phyloP scores from a whole-genome alignment of 768 basidiomycete genomes.

The Mycena olivaceomarginata region DNA sequence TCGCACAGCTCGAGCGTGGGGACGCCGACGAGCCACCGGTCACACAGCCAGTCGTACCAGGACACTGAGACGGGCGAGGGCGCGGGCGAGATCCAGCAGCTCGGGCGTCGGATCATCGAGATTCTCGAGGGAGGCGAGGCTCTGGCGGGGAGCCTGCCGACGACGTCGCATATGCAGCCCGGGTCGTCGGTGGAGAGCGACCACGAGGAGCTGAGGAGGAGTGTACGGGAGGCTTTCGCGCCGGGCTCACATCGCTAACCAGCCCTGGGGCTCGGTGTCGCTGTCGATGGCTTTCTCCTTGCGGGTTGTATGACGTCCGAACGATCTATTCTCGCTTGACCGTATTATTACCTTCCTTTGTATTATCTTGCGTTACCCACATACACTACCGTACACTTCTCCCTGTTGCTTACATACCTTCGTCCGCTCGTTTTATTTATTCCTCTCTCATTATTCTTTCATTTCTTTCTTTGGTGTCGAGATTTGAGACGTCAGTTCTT shows the following conservation, averaged over 20 bases:
- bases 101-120: constrained; percentile 91
- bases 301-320: constrained; percentile 32
- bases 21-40: constrained; percentile 83
- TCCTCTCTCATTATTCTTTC: constrained; percentile 20
- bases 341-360: constrained; percentile 41
- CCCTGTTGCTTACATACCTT: neutral
- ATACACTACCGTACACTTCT: constrained; percentile 13
- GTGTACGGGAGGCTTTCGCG: constrained; percentile 89
- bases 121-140: constrained; percentile 85
- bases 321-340: constrained; percentile 39
- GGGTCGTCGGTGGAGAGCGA: constrained; percentile 83
- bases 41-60: constrained; percentile 82
- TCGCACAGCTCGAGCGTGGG: constrained; percentile 85
- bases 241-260: constrained; percentile 74
- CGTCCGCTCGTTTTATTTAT: constrained; percentile 28
- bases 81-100: constrained; percentile 91
- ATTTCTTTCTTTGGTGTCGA: constrained; percentile 3
- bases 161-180: constrained; percentile 78
- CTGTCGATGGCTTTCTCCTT: constrained; percentile 34
- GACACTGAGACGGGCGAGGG: constrained; percentile 92
- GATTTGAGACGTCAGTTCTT: neutral
- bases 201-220: constrained; percentile 88
- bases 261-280: neutral
- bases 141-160: constrained; percentile 76
- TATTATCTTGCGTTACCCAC: constrained; percentile 32